Conservation (phyloP, 208 protist species). For the Wallacemonas collosoma region DNA sequence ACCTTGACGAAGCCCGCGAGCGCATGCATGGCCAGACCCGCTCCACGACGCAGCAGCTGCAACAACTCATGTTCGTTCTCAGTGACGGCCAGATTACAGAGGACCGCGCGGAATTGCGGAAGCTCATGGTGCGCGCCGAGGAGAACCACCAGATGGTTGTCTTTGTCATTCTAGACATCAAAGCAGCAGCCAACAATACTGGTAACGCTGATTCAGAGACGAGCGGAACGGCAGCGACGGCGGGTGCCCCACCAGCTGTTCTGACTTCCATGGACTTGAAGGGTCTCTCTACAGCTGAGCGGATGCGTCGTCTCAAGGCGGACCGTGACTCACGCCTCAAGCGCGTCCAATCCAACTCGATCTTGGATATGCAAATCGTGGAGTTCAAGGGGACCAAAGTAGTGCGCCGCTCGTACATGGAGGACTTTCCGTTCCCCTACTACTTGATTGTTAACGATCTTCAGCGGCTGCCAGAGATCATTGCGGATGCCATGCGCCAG, state of each 20-base stretch:
- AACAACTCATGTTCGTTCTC: conserved; percentile 98
- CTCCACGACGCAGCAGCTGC: conserved; percentile 83
- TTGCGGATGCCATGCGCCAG: conserved; percentile 99
- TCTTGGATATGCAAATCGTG: conserved; percentile 92
- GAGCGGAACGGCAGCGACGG: background rate
- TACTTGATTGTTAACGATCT: conserved; percentile 99
- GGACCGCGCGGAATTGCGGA: conserved; percentile 78
- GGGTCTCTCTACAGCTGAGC: conserved; percentile 74
- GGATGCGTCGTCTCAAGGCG: conserved; percentile 85
- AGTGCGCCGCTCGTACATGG: conserved; percentile 95
- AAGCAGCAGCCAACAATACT: conserved; percentile 25
- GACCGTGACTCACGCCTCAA: conserved; percentile 81
- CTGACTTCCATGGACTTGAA: conserved; percentile 56
- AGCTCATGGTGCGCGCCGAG: conserved; percentile 84
- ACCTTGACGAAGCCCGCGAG: conserved; percentile 72
- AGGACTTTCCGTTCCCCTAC: conserved; percentile 99
- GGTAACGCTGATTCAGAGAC: background rate
- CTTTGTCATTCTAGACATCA: conserved; percentile 95
- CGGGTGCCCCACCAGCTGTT: background rate
- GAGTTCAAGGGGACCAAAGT: conserved; percentile 86
- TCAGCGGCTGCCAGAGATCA: conserved; percentile 94
- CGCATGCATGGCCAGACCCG: conserved; percentile 77
- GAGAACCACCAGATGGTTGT: conserved; percentile 95
- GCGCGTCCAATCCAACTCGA: conserved; percentile 83
- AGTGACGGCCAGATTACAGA: conserved; percentile 97